Base-by-base conservation (phyloP, 176 grass and related monocot genomes). In the Guadua angustifolia region DNA sequence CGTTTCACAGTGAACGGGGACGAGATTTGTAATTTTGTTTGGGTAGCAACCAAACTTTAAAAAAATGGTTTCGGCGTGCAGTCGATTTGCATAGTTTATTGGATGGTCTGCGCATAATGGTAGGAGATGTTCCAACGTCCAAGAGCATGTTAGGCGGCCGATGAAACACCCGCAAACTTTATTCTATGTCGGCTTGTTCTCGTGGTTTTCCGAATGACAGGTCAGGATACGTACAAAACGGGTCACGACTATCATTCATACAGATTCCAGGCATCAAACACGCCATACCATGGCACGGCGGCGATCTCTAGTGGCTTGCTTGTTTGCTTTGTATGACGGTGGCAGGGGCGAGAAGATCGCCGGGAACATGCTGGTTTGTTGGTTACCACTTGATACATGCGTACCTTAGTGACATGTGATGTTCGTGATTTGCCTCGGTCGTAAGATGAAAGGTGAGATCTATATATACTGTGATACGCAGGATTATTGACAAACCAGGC, bases 51-150 rank as follows among this genome's bases (percentile, higher is more conserved):
- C 29, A 29, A 29, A 29, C 29, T 29, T 29, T 1, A 36, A 36
- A 36, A 36, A 36, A 4, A 3, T 2, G 1, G 35, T 2, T 36
- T 36, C 35, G 35, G 43, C 56, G 33, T 9, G 66, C 69, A 62
- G 55, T 60, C 57, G 35, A 18, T 19, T 68, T 22, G 33, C n/a
- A 2, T 33, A 51, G 8, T 78, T n/a, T 40, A 71, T 18, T 50
- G 19, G 55, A 53, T 66, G 51, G 9, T 43, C n/a, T 3, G 55
- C 11, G 82, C 53, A 6, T 5, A 1, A 16, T 25, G 77, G 56
- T 32, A 44, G 13, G 82, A 35, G 88, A 85, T 6, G 71, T 39
- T 75, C 81, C 83, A 70, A 85, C 83, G 78, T 43, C 51, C 53
- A 53, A 40, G 35, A 40, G 10, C 63, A 71, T 82, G 71, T 46